Base-by-base conservation (phyloP, 2,329 filamentous ascomycete genomes). In the Talaromyces sp. region DNA sequence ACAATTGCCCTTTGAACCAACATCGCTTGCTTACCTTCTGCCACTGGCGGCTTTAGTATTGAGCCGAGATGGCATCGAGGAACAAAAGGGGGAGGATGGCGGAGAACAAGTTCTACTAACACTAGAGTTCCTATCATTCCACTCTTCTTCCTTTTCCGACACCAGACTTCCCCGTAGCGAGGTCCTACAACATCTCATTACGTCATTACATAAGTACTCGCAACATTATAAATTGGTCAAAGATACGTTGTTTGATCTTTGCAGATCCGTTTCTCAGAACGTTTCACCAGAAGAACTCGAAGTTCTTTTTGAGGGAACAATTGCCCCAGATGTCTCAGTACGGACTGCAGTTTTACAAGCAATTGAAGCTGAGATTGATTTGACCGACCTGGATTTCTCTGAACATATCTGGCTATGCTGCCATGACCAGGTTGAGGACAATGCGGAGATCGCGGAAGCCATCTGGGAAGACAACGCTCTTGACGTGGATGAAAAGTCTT, bases 401-500 rank as follows among this genome's bases (percentile, higher is more conserved):
- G 88, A 94, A 61, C 89, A 97, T 70, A 88, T 99, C 21, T 99
- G 91, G 91, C 81, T 99, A 41, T 89, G 89, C 43, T 93, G 87
- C 67, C 92, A 99, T 67, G 94, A 99, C 63, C 90, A 96, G 65
- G 84, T 91, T 19, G 84, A 88, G 43, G 92, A 97, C 70, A 97
- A 97, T 66, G 83, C 82, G 8, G 89, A 91, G 46, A 79, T 96
- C 55, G 93, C 89, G 6, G 83, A 81, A 53, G 89, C 93, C 11
- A 96, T 99, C 36, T 99, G 94, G 94, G 91, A 96, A 67, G 94
- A 97, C 68, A 96, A 93, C 69, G 88, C 84, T 7, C 88, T 97
- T 61, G 77, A 87, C 60, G 76, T 93, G 11, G 81, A 84, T 1
- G 77, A 83, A 19, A 80, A 87, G 6, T 82, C 89, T 8, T 84